phyloP scores from a whole-genome alignment of 1,139 yeast genomes.

The Candida dubliniensis region DNA sequence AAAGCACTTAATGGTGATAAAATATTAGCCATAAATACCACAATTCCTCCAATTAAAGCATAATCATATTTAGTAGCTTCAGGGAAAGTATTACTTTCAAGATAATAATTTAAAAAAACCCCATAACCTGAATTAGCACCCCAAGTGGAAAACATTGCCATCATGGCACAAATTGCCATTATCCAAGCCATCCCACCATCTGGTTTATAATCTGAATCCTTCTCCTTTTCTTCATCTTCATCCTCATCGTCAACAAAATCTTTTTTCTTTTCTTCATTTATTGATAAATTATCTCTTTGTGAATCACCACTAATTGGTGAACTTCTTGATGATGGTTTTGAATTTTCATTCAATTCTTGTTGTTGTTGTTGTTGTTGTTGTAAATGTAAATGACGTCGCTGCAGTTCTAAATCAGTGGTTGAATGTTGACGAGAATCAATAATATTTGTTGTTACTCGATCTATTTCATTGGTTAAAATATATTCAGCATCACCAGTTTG shows the following conservation, averaged over 20 bases:
- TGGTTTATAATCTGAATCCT: slow-evolving; percentile 36
- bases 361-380: too few species aligned
- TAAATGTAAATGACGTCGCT: background rate
- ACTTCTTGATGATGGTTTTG: too few species aligned
- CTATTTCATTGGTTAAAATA: slow-evolving; percentile 24
- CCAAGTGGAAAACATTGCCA: slow-evolving; percentile 61
- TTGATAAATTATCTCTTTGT: slow-evolving; percentile 7
- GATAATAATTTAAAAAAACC: slow-evolving; percentile 60
- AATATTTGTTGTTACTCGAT: slow-evolving; percentile 14
- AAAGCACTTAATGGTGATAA: slow-evolving; percentile 54
- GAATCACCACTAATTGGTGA: slow-evolving; percentile 1
- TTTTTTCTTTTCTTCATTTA: slow-evolving; percentile 12
- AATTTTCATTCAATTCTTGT: background rate
- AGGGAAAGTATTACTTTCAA: slow-evolving; percentile 45
- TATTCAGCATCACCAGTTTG: slow-evolving; percentile 24
- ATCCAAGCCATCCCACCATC: slow-evolving; percentile 78
- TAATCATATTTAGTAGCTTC: slow-evolving; percentile 61
- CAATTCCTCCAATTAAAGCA: slow-evolving; percentile 70
- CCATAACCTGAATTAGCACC: slow-evolving; percentile 74
- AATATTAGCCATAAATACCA: slow-evolving; percentile 57
- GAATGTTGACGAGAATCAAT: slow-evolving; percentile 9
- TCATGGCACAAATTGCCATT: slow-evolving; percentile 53
- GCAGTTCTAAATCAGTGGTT: slow-evolving; percentile 5
- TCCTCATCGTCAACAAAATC: too few species aligned
- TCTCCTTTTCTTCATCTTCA: slow-evolving; percentile 14